phyloP scores from a whole-genome alignment of 164 flowering plant species.

The Chimonanthus salicifolius region DNA sequence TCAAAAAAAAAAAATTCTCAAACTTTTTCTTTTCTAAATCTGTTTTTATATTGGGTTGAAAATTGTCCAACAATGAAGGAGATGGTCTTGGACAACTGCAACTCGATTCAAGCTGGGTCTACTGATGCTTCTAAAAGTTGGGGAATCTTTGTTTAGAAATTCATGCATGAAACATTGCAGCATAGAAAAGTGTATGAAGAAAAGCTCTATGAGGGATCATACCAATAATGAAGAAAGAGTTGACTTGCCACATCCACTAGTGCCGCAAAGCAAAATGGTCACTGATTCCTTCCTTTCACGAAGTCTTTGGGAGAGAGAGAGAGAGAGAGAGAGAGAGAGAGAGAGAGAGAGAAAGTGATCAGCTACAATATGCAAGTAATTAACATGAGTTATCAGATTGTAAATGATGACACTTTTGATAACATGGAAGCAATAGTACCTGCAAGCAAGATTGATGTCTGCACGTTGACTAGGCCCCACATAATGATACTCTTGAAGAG shows the following conservation, averaged over 20 bases:
- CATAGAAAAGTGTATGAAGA: too few relatives aligned
- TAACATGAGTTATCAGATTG: background rate
- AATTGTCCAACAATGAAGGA: too few relatives aligned
- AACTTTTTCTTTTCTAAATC: too few relatives aligned
- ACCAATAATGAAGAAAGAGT: slow-evolving; percentile 84
- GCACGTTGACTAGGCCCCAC: slow-evolving; percentile 75
- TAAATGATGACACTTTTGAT: slow-evolving; percentile 4
- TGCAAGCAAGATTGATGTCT: slow-evolving; percentile 74
- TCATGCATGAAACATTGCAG: too few relatives aligned
- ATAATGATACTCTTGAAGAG: slow-evolving; percentile 69
- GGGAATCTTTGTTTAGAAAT: too few relatives aligned
- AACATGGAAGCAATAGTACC: slow-evolving; percentile 32
- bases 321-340: background rate
- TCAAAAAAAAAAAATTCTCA: too few relatives aligned
- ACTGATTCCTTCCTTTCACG: slow-evolving; percentile 83
- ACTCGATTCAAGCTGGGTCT: too few relatives aligned
- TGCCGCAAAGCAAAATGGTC: slow-evolving; percentile 74
- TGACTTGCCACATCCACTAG: slow-evolving; percentile 92
- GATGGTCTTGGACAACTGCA: too few relatives aligned
- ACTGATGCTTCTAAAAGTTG: too few relatives aligned
- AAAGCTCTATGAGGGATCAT: slow-evolving; percentile 4
- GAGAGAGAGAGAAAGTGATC: background rate
- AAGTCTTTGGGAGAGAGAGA: slow-evolving; percentile 28
- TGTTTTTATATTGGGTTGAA: too few relatives aligned
- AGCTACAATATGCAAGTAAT: background rate